Base-by-base conservation (phyloP, 768 basidiomycete genomes). In the Rhodotorula diobovata region DNA sequence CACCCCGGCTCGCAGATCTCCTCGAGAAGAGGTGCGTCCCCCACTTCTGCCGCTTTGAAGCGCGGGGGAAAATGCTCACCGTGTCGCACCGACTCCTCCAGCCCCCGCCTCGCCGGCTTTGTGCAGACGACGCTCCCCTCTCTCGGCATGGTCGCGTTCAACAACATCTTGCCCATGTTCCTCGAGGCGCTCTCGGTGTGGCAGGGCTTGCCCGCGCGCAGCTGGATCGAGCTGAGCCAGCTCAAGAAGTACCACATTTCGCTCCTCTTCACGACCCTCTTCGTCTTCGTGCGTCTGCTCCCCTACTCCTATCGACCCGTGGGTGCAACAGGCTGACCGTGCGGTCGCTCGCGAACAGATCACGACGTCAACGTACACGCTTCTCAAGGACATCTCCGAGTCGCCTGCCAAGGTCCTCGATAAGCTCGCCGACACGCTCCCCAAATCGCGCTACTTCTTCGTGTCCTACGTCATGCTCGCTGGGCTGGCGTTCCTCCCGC, bases 51-150 rank as follows among this genome's bases (percentile, higher is more conserved):
- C 30, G 35, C 32, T 14, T 12, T 41, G 39, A 15, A 8, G 9
- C 39, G 39, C 9, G 7, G 39, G 9, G 39, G 9, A 39, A 7
- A 14, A 39, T 7, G 10, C 63, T 8, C 41, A 7, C 18, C n/a
- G 16, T 21, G 10, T 15, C 6, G 20, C 23, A 3, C 20, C 16
- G 5, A 6, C 28, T 2, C 20, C 21, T 28, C 6, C 66, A 73
- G 76, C 35, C 72, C 76, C 10, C 58, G 72, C 11, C 79, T 96
- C 32, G 85, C 88, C 34, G 93, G 91, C 0, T 85, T 99, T 51
- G 91, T 97, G 32, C 93, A 97, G 81, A 98, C 94, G 74, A 93
- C 94, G 2, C 82, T 99, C 61, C 95, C 96, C 4, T 90, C 90
- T 35, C 85, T 94, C 63, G 95, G 89, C 4, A 86, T 98, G 84